phyloP scores from a whole-genome alignment of 1,284 basidiomycete genomes.

The Trametes pubescens region DNA sequence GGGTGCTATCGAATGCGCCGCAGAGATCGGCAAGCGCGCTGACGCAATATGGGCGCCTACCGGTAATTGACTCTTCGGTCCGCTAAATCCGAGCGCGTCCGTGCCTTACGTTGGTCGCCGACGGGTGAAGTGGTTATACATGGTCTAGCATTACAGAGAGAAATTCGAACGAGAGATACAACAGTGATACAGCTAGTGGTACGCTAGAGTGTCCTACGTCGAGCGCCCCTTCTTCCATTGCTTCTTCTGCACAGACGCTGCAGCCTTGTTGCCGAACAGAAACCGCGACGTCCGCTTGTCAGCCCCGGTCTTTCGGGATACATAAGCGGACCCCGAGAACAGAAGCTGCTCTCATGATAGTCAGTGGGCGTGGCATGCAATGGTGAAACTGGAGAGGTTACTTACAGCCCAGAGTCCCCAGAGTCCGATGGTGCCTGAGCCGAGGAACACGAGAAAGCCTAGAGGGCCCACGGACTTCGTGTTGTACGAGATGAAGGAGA shows the following conservation, averaged over 20 bases:
- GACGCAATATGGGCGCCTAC: neutral
- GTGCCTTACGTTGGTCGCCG: too few relatives aligned
- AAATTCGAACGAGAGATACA: neutral
- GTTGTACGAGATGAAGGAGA: constrained; percentile 74
- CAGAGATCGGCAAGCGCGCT: neutral
- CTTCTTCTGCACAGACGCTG: constrained; percentile 77
- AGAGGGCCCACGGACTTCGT: constrained; percentile 64
- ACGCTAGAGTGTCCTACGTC: neutral
- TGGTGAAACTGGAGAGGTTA: constrained; percentile 21
- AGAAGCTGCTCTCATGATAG: constrained; percentile 54
- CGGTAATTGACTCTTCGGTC: neutral
- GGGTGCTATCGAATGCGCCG: neutral
- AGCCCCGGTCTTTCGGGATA: constrained; percentile 78
- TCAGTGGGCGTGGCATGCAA: neutral
- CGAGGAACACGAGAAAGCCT: constrained; percentile 57
- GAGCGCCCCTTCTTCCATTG: constrained; percentile 55
- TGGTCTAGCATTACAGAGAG: neutral
- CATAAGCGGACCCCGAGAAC: constrained; percentile 62
- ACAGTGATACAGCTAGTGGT: too few relatives aligned
- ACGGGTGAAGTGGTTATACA: neutral
- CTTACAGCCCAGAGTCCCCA: constrained; percentile 80
- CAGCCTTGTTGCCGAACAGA: constrained; percentile 77
- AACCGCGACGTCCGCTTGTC: constrained; percentile 83
- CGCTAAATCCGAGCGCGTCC: neutral
- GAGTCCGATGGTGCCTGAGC: constrained; percentile 59